phyloP scores from a whole-genome alignment of 108 stramenopile species.

The Pseudonitzschia multiseries region DNA sequence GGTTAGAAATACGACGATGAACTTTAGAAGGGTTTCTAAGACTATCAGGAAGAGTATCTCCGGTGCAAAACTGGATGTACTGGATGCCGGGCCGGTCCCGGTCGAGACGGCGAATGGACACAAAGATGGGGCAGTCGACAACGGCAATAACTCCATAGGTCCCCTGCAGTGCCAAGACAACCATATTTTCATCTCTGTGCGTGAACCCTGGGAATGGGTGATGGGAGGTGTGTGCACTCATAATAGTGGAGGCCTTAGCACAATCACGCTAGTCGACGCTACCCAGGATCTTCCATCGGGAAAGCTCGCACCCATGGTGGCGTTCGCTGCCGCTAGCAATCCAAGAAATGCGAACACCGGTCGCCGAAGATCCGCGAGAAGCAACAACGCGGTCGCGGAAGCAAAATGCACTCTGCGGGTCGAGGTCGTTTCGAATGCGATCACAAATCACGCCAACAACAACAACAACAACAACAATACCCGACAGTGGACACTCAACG shows the following conservation, averaged over 20 bases:
- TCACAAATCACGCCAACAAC: too few species aligned
- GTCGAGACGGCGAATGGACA: neutral
- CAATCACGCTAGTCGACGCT: constrained; percentile 4
- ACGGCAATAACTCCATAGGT: neutral
- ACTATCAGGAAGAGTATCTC: constrained; percentile 3
- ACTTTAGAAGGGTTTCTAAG: neutral
- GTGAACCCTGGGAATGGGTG: constrained; percentile 15
- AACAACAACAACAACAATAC: neutral
- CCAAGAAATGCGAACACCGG: neutral
- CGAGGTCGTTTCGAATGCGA: constrained; percentile 14
- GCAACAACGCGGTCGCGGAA: neutral
- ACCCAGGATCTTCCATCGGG: neutral
- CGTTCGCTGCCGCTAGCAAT: neutral
- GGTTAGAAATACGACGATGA: neutral
- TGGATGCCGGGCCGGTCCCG: neutral
- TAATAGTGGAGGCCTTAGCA: neutral
- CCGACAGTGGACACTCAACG: constrained; percentile 15
- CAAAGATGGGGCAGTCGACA: neutral
- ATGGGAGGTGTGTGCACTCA: neutral
- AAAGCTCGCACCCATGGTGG: constrained; percentile 11
- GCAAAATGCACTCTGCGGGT: constrained; percentile 17
- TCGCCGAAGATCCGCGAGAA: constrained; percentile 25
- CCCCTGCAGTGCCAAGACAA: constrained; percentile 6
- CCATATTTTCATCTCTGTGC: constrained; percentile 15
- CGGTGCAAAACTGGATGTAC: too few species aligned